Base-by-base conservation (phyloP, 768 basidiomycete species). In the Sistotremastrum niveocremeum region DNA sequence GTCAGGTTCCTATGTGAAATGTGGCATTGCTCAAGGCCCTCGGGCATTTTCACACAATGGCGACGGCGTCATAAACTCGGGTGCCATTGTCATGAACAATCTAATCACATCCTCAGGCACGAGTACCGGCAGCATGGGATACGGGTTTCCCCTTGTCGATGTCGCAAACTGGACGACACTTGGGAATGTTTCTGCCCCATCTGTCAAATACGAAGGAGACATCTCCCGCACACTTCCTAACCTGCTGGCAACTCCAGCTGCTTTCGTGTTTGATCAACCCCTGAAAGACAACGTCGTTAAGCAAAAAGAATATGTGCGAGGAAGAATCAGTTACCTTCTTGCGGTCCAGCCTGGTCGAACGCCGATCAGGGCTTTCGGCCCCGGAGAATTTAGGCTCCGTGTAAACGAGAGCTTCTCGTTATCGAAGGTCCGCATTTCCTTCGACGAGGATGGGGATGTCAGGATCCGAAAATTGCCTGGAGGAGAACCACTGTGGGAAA, bases 91-190 rank as follows among this genome's bases (percentile, higher is more conserved):
- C 41, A 47, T 37, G 39, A 40, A 51, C 29, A 56, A 56, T 38
- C 47, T 53, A 9, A 56, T 56, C 39, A 42, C 44, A 42, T 46
- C 48, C 7, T 37, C 48, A 20, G 44, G 38, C 40, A 44, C 50
- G 9, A 37, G 37, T 1, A 31, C 34, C 6, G 55, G 55, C 12
- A 39, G 37, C 9, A 39, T 55, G 10, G 55, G 55, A 11, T 56
- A 56, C 41, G 55, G 55, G 11, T 56, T 55, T 41, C 39, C 55
- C 38, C 48, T 56, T 28, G 48, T 54, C 10, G 54, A 56, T 39
- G 55, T 56, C 8, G 45, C 34, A 31, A 41, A 51, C 12, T 56
- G 55, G 55, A 53, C 43, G 28, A 55, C 54, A 37, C 37, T 47
- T 30, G 55, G 44, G 11, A 56, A 56, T 40, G 53, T 50, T n/a